Conservation (phyloP, 2,329 filamentous ascomycete genomes). For the Metarhizium sp. region DNA sequence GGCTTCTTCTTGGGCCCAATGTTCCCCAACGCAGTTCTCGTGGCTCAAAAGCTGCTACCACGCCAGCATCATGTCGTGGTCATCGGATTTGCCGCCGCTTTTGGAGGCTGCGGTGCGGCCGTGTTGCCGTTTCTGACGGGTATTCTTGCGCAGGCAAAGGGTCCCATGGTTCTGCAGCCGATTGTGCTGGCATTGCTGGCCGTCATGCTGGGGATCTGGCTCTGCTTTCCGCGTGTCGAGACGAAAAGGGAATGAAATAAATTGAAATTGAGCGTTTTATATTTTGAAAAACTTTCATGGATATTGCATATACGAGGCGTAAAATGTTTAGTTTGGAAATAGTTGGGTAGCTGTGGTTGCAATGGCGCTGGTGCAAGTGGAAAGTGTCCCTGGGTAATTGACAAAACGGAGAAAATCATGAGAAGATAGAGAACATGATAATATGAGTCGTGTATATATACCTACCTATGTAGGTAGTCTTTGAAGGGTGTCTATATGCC, state of each 20-base stretch:
- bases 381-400: background rate
- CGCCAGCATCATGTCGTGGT: constrained; percentile 59
- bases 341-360: background rate
- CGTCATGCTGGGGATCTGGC: constrained; percentile 24
- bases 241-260: constrained; percentile 27
- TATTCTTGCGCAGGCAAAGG: constrained; percentile 44
- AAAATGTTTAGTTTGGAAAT: background rate
- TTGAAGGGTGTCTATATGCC: background rate
- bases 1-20: constrained; percentile 69
- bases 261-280: background rate
- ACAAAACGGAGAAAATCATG: background rate
- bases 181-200: constrained; percentile 35
- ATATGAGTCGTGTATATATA: too few species aligned
- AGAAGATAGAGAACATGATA: background rate
- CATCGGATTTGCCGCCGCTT: constrained; percentile 65
- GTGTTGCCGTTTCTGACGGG: constrained; percentile 50
- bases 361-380: background rate
- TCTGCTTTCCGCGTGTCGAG: constrained; percentile 27
- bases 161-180: constrained; percentile 40
- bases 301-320: background rate
- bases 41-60: constrained; percentile 61
- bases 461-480: too few species aligned
- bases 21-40: constrained; percentile 62
- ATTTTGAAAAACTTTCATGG: background rate
- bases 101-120: constrained; percentile 61